Base-by-base conservation (phyloP, 2,329 filamentous ascomycete species). In the Dothistroma pini region DNA sequence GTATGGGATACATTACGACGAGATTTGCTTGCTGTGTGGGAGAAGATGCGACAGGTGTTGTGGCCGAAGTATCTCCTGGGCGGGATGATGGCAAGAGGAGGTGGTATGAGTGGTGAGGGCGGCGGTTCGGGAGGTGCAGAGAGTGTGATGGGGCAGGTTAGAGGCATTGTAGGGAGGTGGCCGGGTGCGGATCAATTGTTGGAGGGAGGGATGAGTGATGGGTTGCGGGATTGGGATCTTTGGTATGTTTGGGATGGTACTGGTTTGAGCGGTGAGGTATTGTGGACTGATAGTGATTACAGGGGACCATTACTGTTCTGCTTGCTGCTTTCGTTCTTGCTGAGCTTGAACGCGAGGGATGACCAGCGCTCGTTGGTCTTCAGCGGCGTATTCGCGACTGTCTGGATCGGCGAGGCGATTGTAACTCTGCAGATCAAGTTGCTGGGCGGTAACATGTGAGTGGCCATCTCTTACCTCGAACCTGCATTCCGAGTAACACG, bases 391-490 rank as follows among this genome's bases (percentile, higher is more conserved):
- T 99, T 99, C 78, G 91, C 92, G 53, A 90, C 96, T 78, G 89
- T 99, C 57, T 99, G 95, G 95, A 87, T 99, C 61, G 95, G 93
- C 31, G 93, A 97, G 80, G 93, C 93, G 0, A 89, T 96, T 3
- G 95, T 99, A 61, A 99, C 95, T n/a, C 78, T 96, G 73, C 95
- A 99, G 83, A 97, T 99, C 76, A 96, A 96, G 80, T 81, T 99
- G 69, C 79, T 99, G 61, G 95, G 95, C 61, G 95, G 95, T 51
- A 97, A 95, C 80, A 97, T 99, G 93, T 97, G 81, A 78, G 92
- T 85, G 25, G 6, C 14, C 4, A 19, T 25, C 31, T 16, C 19
- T 19, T 38, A 8, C 14, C 19, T 22, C 12, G 9, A 55, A 12
- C 2, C n/a, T 44, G 14, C n/a, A 44, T 14, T n/a, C 14, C 14